Conservation (phyloP, 225 moss, liverwort and hornwort genomes). For the Antitrichia curtipendula region DNA sequence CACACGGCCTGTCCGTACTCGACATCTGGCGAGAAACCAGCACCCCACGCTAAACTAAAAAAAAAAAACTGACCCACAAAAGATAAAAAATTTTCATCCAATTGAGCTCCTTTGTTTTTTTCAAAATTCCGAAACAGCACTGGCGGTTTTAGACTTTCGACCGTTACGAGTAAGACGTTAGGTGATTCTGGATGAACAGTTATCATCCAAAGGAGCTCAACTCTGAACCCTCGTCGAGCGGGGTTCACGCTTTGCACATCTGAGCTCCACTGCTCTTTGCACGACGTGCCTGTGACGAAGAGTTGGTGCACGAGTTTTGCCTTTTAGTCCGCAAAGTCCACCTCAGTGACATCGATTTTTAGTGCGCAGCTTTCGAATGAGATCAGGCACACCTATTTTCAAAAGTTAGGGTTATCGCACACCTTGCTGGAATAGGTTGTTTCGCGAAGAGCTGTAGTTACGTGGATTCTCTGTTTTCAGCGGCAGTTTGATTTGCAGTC, state of each 20-base stretch:
- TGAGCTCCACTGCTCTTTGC: accelerated
- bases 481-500: background rate
- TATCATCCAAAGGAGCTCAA: background rate
- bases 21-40: no score
- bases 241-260: background rate
- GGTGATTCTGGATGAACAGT: background rate
- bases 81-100: no score
- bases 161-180: background rate
- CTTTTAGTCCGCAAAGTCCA: no score
- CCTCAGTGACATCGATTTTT: background rate
- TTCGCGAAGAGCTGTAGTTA: background rate
- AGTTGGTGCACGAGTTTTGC: no score
- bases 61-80: no score
- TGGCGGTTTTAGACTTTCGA: background rate
- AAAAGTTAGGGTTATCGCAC: background rate
- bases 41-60: no score
- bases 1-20: no score
- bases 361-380: background rate
- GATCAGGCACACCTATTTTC: background rate
- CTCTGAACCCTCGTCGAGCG: background rate
- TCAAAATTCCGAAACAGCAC: background rate
- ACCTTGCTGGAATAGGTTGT: background rate
- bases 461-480: background rate
- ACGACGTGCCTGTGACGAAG: background rate
- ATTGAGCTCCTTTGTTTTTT: no score